Evolutionary conservation across 225 moss, liverwort and hornwort genomes (phyloP).

Genomic region (Pseudoscleropodium purum): DNA sequence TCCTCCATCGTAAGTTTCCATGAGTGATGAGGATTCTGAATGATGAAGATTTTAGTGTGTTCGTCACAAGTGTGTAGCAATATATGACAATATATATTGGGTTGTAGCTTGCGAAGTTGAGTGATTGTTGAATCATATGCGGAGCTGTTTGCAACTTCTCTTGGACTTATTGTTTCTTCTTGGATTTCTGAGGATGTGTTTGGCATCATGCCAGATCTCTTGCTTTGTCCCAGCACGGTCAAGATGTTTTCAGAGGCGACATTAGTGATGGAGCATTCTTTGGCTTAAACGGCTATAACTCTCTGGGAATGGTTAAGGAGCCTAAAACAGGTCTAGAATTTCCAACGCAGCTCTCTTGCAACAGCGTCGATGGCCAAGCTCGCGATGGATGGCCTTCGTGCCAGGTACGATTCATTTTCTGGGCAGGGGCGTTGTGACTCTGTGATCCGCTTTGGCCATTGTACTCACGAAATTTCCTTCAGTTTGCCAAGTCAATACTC

Average conservation of each 20-base stretch:
- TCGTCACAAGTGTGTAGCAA: neutral
- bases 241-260: constrained; percentile 15
- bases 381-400: constrained; percentile 23
- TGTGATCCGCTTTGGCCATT: neutral
- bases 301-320: constrained; percentile 26
- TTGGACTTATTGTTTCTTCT: neutral
- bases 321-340: constrained; percentile 57
- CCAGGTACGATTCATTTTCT: constrained; percentile 26
- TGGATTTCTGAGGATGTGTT: constrained; percentile 4
- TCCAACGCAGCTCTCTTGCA: constrained; percentile 33
- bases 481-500: neutral
- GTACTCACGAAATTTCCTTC: neutral
- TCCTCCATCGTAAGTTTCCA: constrained; percentile 42
- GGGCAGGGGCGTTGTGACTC: neutral
- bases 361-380: constrained; percentile 23
- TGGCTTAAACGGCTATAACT: constrained; percentile 1
- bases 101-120: neutral
- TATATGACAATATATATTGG: neutral
- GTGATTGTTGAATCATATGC: neutral
- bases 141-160: neutral
- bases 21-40: neutral
- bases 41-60: neutral
- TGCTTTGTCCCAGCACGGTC: constrained; percentile 7
- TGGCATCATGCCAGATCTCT: constrained; percentile 16
- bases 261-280: constrained; percentile 10